These are phyloP conservation scores for Quercus alba DNA, from an alignment of 306 rosid genomes.

Conservation along the genomic window DNA sequence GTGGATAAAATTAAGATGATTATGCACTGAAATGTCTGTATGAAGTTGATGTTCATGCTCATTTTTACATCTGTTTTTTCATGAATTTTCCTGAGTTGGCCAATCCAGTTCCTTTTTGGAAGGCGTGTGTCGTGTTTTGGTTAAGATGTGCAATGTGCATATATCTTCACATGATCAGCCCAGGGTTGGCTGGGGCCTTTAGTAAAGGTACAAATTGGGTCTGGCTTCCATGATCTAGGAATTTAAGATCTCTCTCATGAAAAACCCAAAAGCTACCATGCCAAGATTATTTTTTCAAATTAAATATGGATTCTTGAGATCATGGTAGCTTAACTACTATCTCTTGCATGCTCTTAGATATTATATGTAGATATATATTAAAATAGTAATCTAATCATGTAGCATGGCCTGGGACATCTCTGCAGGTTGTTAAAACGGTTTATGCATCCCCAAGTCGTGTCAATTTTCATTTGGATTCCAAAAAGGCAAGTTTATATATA, in stretches of 20 bases:
- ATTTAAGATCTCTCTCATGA: neutral
- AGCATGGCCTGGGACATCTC: constrained; percentile 16
- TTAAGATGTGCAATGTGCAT: no score
- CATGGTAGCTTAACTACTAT: constrained; percentile 5
- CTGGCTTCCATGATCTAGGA: constrained; percentile 8
- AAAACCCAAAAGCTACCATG: constrained; percentile 6
- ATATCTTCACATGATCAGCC: neutral
- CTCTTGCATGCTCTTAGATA: constrained; percentile 7
- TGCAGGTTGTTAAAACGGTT: constrained; percentile 92
- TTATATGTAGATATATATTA: neutral
- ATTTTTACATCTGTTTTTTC: neutral
- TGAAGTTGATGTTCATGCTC: neutral
- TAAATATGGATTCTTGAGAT: neutral
- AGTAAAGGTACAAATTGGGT: constrained; percentile 6
- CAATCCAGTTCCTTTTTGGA: no score
- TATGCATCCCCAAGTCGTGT: constrained; percentile 98
- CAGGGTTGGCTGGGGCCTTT: constrained; percentile 1
- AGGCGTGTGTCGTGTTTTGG: no score
- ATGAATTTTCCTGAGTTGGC: neutral
- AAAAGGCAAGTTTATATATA: constrained; percentile 55
- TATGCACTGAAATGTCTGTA: neutral
- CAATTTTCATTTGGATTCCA: constrained; percentile 86
- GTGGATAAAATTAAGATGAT: neutral
- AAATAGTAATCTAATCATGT: constrained; percentile 14
- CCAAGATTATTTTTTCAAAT: neutral